These are phyloP conservation scores for Hypoxylon sp. DNA, from an alignment of 2,329 filamentous ascomycete species.

Conservation along the genomic window DNA sequence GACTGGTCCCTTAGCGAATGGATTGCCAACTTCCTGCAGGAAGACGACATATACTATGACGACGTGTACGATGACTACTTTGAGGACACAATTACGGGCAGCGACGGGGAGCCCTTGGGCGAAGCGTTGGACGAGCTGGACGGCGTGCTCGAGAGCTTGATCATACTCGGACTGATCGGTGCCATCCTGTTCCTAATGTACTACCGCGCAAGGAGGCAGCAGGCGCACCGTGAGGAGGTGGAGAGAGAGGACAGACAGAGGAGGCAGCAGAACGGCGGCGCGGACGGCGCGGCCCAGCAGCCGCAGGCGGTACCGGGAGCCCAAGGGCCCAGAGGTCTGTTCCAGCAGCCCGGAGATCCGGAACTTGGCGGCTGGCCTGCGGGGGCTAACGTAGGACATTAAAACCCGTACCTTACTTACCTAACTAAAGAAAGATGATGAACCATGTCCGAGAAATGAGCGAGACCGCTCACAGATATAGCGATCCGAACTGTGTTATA, in stretches of 20 bases:
- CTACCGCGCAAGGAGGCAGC: conserved; percentile 76
- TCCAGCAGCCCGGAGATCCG: conserved; percentile 66
- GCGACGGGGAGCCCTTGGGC: conserved; percentile 61
- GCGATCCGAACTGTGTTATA: neutral
- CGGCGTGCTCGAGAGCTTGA: conserved; percentile 81
- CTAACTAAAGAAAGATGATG: neutral
- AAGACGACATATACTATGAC: conserved; percentile 71
- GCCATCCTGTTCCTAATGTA: conserved; percentile 81
- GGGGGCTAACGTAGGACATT: conserved; percentile 68
- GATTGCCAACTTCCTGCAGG: conserved; percentile 83
- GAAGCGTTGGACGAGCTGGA: conserved; percentile 73
- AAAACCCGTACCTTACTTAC: conserved; percentile 14
- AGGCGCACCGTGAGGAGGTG: conserved; percentile 54
- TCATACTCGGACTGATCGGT: conserved; percentile 81
- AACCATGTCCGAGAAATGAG: neutral
- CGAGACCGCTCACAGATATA: neutral
- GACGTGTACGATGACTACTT: conserved; percentile 64
- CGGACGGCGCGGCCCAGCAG: conserved; percentile 33
- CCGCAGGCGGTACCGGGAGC: conserved; percentile 11
- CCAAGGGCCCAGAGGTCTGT: conserved; percentile 15
- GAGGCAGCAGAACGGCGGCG: conserved; percentile 18
- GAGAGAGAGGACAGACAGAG: conserved; percentile 40
- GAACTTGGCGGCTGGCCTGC: conserved; percentile 70
- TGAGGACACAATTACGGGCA: conserved; percentile 63
- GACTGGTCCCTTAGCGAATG: conserved; percentile 84